phyloP scores from a whole-genome alignment of 2,329 filamentous ascomycete species.

The Colletotrichum simmondsii region DNA sequence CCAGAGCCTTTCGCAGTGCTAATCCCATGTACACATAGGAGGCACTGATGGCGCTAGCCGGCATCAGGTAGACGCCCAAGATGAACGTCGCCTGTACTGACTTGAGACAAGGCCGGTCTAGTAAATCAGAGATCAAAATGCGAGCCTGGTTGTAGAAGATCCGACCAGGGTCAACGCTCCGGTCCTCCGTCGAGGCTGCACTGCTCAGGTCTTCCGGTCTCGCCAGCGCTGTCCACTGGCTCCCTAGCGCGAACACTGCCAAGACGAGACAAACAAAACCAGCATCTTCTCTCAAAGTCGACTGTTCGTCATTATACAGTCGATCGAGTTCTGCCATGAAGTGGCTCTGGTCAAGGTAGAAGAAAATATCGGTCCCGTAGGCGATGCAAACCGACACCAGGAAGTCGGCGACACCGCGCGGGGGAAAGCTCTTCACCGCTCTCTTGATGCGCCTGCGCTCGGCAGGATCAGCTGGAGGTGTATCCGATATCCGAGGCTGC shows the following conservation, averaged over 20 bases:
- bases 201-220: slow-evolving; percentile 35
- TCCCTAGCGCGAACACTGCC: slow-evolving; percentile 44
- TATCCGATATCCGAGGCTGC: slow-evolving; percentile 35
- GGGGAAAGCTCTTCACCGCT: slow-evolving; percentile 40
- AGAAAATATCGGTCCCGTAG: slow-evolving; percentile 42
- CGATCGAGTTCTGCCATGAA: slow-evolving; percentile 39
- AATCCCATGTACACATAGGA: slow-evolving; percentile 46
- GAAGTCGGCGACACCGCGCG: slow-evolving; percentile 41
- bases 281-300: slow-evolving; percentile 36
- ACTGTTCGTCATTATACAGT: slow-evolving; percentile 39
- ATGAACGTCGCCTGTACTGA: slow-evolving; percentile 47
- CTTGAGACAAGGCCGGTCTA: slow-evolving; percentile 44
- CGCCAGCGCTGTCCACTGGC: slow-evolving; percentile 47
- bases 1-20: slow-evolving; percentile 42
- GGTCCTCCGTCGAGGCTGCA: slow-evolving; percentile 3
- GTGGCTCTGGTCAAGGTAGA: slow-evolving; percentile 43
- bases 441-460: slow-evolving; percentile 37
- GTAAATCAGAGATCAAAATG: slow-evolving; percentile 44
- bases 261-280: slow-evolving; percentile 42
- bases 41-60: slow-evolving; percentile 45
- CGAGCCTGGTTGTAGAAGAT: slow-evolving; percentile 44
- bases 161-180: slow-evolving; percentile 41
- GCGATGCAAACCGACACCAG: slow-evolving; percentile 42
- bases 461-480: slow-evolving; percentile 25
- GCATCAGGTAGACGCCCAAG: slow-evolving; percentile 48